Conservation (phyloP, 148 eudicot species). For the Vaccinium macrocarpon region DNA sequence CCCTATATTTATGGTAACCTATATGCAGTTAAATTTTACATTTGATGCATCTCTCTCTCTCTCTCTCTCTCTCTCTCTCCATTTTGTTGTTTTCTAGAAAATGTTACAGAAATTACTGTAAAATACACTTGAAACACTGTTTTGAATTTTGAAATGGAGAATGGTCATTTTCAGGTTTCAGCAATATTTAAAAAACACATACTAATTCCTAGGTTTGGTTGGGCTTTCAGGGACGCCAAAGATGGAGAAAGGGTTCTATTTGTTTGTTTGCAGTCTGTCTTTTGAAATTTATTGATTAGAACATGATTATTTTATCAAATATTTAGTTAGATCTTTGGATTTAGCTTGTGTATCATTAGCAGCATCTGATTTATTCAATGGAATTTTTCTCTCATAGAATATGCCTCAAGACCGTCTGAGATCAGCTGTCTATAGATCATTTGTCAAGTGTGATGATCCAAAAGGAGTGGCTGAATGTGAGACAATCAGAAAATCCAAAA, state of each 20-base stretch:
- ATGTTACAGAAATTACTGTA: neutral
- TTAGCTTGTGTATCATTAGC: slow-evolving; percentile 13
- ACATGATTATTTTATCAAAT: neutral
- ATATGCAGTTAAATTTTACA: neutral
- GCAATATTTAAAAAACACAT: neutral
- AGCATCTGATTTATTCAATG: slow-evolving; percentile 29
- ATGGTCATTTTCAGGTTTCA: neutral
- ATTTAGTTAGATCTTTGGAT: neutral
- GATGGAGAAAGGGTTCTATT: slow-evolving; percentile 4
- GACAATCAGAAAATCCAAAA: slow-evolving; percentile 58
- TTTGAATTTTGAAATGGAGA: slow-evolving; percentile 11
- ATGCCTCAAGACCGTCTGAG: slow-evolving; percentile 73
- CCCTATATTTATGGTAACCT: neutral
- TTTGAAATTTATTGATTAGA: slow-evolving; percentile 10
- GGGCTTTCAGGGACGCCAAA: slow-evolving; percentile 13
- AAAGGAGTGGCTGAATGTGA: slow-evolving; percentile 72
- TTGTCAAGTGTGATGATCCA: slow-evolving; percentile 83
- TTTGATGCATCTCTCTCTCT: neutral
- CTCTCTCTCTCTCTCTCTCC: neutral
- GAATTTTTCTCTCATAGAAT: slow-evolving; percentile 31
- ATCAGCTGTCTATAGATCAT: slow-evolving; percentile 74
- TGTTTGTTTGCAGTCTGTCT: slow-evolving; percentile 14
- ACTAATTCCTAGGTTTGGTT: slow-evolving; percentile 9
- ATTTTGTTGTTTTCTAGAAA: neutral
- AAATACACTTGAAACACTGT: neutral